Conservation (phyloP, 2,329 filamentous ascomycete species). For the Aspergillus sergii region DNA sequence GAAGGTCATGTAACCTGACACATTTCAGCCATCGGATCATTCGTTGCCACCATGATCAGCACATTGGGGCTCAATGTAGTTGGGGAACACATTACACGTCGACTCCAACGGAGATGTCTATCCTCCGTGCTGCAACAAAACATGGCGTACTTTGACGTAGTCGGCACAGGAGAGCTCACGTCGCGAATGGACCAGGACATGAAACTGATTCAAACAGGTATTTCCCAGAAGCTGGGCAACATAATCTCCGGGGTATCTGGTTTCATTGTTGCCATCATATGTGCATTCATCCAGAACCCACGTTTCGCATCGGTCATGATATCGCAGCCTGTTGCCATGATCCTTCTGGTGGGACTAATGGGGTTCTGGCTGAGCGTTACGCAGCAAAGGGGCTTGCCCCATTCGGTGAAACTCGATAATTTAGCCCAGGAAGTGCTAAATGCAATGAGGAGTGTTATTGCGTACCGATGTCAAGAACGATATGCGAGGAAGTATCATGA, state of each 20-base stretch:
- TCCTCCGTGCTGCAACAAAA: background rate
- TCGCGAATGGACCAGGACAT: background rate
- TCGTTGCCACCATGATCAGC: background rate
- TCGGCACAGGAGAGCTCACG: background rate
- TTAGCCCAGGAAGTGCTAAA: background rate
- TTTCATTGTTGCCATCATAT: background rate
- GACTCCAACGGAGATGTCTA: background rate
- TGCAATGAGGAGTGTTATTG: background rate
- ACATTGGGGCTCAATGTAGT: background rate
- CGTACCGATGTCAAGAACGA: background rate
- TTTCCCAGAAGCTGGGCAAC: background rate
- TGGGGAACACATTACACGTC: background rate
- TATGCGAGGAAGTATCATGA: background rate
- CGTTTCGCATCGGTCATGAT: background rate
- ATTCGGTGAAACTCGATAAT: background rate
- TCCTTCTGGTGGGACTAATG: background rate
- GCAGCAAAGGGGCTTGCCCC: background rate
- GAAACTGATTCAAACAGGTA: background rate
- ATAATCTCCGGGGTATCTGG: background rate
- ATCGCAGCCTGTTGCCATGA: background rate
- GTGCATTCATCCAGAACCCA: background rate
- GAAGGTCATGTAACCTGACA: rapidly evolving
- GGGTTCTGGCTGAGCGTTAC: background rate
- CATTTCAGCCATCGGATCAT: background rate
- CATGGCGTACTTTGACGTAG: background rate